Evolutionary conservation across 192 early-diverging fungal genomes (phyloP).

Genomic region (Backusella tarrabulga): DNA sequence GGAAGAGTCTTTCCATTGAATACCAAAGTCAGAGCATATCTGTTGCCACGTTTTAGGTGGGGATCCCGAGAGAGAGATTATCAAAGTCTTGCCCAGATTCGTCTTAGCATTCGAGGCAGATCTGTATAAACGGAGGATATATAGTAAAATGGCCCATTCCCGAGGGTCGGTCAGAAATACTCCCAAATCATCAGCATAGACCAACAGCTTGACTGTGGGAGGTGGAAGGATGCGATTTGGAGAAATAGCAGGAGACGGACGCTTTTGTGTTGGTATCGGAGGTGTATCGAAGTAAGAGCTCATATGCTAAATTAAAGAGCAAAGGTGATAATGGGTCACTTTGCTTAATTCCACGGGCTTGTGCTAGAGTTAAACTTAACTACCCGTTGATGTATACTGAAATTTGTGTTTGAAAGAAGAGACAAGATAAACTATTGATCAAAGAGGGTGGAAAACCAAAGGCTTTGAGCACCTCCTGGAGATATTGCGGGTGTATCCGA

Average conservation of each 20-base stretch:
- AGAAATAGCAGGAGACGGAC: neutral
- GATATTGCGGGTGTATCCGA: slow-evolving; percentile 19
- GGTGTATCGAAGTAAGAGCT: slow-evolving; percentile 13
- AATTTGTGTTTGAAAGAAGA: slow-evolving; percentile 28
- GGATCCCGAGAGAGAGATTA: neutral
- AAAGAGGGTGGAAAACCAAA: slow-evolving; percentile 19
- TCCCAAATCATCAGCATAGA: slow-evolving; percentile 6
- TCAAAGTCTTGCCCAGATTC: neutral
- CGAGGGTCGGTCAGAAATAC: neutral
- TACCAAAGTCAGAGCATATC: neutral
- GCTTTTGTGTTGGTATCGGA: neutral
- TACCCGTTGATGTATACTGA: slow-evolving; percentile 27
- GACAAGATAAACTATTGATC: neutral
- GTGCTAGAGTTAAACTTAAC: neutral
- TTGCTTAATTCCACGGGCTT: slow-evolving; percentile 26
- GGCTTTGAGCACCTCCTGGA: neutral
- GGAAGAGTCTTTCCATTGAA: neutral
- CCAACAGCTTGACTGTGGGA: neutral
- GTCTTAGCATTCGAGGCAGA: neutral
- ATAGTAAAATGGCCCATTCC: neutral
- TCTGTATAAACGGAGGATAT: neutral
- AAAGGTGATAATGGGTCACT: slow-evolving; percentile 32
- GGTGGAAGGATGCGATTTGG: neutral
- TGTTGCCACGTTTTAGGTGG: neutral
- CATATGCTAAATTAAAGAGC: slow-evolving; percentile 27